Conservation (phyloP, 345 rosid genomes). For the Microthlaspi erraticum region DNA sequence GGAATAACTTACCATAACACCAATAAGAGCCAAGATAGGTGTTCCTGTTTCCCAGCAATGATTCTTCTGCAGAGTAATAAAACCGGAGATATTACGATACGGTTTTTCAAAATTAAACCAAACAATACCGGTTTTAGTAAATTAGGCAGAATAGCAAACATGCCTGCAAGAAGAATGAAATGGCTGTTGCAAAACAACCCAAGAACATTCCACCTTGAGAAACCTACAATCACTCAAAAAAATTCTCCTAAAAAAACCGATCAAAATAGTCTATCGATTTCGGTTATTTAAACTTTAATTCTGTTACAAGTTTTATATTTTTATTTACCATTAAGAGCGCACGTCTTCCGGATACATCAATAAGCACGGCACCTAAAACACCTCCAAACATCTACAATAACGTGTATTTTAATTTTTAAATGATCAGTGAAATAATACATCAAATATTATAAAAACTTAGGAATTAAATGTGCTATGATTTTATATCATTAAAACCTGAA, state of each 20-base stretch:
- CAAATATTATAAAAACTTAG: not conserved
- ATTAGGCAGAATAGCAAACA: not conserved
- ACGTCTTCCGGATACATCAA: constrained; percentile 80
- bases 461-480: constrained; percentile 5
- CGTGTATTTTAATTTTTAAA: constrained; percentile 9
- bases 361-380: constrained; percentile 62
- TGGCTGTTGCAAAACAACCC: constrained; percentile 67
- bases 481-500: constrained; percentile 59
- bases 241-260: not conserved
- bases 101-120: not conserved
- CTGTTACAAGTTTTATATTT: not conserved
- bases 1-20: constrained; percentile 32
- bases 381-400: constrained; percentile 69
- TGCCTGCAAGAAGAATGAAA: constrained; percentile 68
- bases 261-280: not conserved
- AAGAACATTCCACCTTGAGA: constrained; percentile 75
- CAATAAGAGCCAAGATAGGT: constrained; percentile 34
- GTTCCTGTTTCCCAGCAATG: constrained; percentile 44
- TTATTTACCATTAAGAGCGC: constrained; percentile 71
- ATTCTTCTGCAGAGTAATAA: constrained; percentile 51
- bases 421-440: not conserved
- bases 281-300: not conserved
- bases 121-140: constrained; percentile 12
- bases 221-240: constrained; percentile 48
- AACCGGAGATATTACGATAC: not conserved